Conservation (phyloP, 352 stramenopile species). For the Plasmopara muralis region DNA sequence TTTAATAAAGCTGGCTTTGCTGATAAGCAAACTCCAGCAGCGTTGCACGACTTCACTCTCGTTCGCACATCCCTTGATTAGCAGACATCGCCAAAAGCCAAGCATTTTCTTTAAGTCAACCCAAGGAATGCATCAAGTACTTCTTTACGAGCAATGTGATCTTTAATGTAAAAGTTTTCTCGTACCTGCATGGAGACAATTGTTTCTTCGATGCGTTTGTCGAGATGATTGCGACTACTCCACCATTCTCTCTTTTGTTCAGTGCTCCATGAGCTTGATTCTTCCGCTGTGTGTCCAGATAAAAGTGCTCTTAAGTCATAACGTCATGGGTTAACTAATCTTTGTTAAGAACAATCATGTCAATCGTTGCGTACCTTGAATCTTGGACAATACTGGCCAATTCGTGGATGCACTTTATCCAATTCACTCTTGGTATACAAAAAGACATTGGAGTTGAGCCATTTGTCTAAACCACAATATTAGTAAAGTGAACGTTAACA, state of each 20-base stretch:
- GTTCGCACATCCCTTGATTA: slow-evolving; percentile 21
- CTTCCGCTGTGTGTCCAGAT: slow-evolving; percentile 49
- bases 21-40: slow-evolving; percentile 32
- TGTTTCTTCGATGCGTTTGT: slow-evolving; percentile 35
- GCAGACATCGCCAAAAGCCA: slow-evolving; percentile 54
- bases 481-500: slow-evolving; percentile 2
- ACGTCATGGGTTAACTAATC: slow-evolving; percentile 2
- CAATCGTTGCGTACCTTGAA: slow-evolving; percentile 39
- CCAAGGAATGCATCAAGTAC: slow-evolving; percentile 8
- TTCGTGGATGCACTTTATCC: slow-evolving; percentile 34
- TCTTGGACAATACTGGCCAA: slow-evolving; percentile 43
- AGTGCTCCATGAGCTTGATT: slow-evolving; percentile 40
- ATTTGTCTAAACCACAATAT: slow-evolving; percentile 32
- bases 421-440: slow-evolving; percentile 34
- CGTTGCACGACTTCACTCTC: slow-evolving; percentile 11
- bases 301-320: slow-evolving; percentile 37
- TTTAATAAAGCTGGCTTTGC: slow-evolving; percentile 5
- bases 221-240: slow-evolving; percentile 49
- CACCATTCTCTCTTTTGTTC: slow-evolving; percentile 78
- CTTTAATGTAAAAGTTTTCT: neutral
- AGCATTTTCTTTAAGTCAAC: slow-evolving; percentile 29
- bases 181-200: slow-evolving; percentile 52
- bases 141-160: neutral
- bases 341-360: neutral
- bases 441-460: slow-evolving; percentile 41